A percentile compares a stretch with the other conserved stretches of the same genome.
These are phyloP conservation scores for Xylaria sp. DNA, from an alignment of 2,329 filamentous ascomycete genomes.

Conservation along the genomic window DNA sequence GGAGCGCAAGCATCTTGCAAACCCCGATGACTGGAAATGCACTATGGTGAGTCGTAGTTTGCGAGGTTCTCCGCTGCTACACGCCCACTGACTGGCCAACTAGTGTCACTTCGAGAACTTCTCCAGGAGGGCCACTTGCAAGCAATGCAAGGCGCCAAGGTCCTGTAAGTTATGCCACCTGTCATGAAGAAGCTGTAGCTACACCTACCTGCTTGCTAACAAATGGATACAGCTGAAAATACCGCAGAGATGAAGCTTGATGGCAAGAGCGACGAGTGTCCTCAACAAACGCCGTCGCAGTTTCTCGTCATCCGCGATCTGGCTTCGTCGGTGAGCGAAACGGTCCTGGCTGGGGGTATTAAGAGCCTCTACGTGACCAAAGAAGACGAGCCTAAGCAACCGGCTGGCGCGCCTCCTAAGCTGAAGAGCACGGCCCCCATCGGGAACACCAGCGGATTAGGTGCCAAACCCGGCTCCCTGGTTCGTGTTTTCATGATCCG, in stretches of 20 bases:
- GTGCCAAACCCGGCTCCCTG: constrained; percentile 74
- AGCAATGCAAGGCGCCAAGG: constrained; percentile 40
- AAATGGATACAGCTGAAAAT: constrained; percentile 29
- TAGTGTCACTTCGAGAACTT: constrained; percentile 42
- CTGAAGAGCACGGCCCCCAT: constrained; percentile 62
- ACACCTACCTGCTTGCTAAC: constrained; percentile 1
- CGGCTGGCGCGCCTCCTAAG: constrained; percentile 52
- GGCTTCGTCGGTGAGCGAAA: constrained; percentile 70
- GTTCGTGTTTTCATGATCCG: constrained; percentile 77
- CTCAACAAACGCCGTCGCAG: constrained; percentile 65
- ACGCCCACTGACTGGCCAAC: constrained; percentile 10
- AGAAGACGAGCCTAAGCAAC: constrained; percentile 53
- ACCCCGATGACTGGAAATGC: constrained; percentile 45
- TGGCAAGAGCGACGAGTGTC: constrained; percentile 51
- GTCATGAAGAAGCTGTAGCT: background rate
- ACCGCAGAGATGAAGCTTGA: constrained; percentile 46
- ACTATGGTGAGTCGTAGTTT: constrained; percentile 35
- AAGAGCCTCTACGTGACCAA: constrained; percentile 68
- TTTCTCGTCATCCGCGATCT: constrained; percentile 76
- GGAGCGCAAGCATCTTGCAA: constrained; percentile 38
- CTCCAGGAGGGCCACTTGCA: constrained; percentile 39
- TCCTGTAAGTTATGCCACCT: constrained; percentile 31
- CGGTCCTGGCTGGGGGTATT: constrained; percentile 71
- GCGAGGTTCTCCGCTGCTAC: background rate
- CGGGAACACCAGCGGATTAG: constrained; percentile 61